Conservation (phyloP, 352 stramenopile genomes). For the Blastocystis sp. region DNA sequence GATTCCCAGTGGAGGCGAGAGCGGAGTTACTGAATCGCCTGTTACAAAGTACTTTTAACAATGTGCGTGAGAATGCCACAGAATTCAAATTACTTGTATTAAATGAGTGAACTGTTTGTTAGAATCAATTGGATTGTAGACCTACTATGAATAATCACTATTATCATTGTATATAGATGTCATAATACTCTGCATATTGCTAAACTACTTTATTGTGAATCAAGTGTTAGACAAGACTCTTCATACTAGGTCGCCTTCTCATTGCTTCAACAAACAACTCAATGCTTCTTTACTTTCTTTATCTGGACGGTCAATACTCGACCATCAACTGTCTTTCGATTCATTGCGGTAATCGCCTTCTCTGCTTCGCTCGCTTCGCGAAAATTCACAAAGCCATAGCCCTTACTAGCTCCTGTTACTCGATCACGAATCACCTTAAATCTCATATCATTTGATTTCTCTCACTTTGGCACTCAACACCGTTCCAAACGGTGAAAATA, state of each 20-base stretch:
- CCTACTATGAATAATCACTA: too few species aligned
- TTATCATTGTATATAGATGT: too few species aligned
- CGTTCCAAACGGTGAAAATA: constrained; percentile 11
- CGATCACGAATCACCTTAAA: constrained; percentile 41
- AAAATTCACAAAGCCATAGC: constrained; percentile 56
- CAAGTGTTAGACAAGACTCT: too few species aligned
- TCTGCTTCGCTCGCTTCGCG: neutral
- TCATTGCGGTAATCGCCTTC: constrained; percentile 9
- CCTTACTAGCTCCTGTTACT: neutral
- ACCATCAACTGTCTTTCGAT: neutral
- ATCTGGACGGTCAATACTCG: constrained; percentile 22
- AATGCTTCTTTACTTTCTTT: neutral
- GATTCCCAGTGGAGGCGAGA: neutral
- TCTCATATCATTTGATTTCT: neutral
- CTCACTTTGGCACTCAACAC: constrained; percentile 31
- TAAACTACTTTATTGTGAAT: too few species aligned
- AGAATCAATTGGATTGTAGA: too few species aligned
- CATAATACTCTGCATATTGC: too few species aligned
- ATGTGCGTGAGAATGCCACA: neutral
- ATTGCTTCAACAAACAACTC: constrained; percentile 27
- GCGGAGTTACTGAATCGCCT: neutral
- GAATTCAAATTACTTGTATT: too few species aligned
- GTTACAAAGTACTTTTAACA: neutral
- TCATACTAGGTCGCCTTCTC: too few species aligned
- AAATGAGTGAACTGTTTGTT: too few species aligned